phyloP scores from a whole-genome alignment of 2,329 filamentous ascomycete genomes.

The Ascochyta fabae region DNA sequence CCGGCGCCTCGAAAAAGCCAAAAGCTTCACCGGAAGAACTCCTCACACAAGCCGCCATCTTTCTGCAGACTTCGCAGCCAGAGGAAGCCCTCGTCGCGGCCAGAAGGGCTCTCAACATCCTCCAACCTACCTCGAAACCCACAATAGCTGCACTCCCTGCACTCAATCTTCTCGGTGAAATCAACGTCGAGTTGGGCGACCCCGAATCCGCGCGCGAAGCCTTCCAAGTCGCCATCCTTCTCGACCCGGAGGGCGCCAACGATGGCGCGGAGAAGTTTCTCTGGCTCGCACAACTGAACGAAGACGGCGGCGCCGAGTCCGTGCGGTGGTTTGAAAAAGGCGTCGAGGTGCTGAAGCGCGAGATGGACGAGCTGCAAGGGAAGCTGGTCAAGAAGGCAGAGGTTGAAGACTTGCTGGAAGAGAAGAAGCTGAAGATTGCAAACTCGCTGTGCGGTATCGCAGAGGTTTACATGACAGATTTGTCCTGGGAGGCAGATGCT shows the following conservation, averaged over 20 bases:
- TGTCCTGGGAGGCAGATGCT: slow-evolving; percentile 89
- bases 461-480: slow-evolving; percentile 98
- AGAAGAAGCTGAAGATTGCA: slow-evolving; percentile 82
- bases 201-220: slow-evolving; percentile 73
- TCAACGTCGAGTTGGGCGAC: slow-evolving; percentile 82
- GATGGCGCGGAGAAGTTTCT: slow-evolving; percentile 94
- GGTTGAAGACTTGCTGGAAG: slow-evolving; percentile 56
- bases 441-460: slow-evolving; percentile 92
- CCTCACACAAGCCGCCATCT: slow-evolving; percentile 61
- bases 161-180: slow-evolving; percentile 79
- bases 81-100: slow-evolving; percentile 63
- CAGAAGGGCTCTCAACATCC: slow-evolving; percentile 59
- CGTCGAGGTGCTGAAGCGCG: slow-evolving; percentile 72
- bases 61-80: slow-evolving; percentile 65
- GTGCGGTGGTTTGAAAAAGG: slow-evolving; percentile 71
- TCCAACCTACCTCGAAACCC: slow-evolving; percentile 49
- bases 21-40: slow-evolving; percentile 62
- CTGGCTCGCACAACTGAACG: slow-evolving; percentile 88
- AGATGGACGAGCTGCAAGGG: slow-evolving; percentile 69
- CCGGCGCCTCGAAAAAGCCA: slow-evolving; percentile 51
- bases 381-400: slow-evolving; percentile 46
- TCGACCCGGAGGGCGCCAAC: slow-evolving; percentile 81
- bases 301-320: slow-evolving; percentile 65
- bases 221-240: slow-evolving; percentile 74
- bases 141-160: slow-evolving; percentile 65